These are phyloP conservation scores for Pisolithus sp. DNA, from an alignment of 768 basidiomycete species.

Conservation along the genomic window DNA sequence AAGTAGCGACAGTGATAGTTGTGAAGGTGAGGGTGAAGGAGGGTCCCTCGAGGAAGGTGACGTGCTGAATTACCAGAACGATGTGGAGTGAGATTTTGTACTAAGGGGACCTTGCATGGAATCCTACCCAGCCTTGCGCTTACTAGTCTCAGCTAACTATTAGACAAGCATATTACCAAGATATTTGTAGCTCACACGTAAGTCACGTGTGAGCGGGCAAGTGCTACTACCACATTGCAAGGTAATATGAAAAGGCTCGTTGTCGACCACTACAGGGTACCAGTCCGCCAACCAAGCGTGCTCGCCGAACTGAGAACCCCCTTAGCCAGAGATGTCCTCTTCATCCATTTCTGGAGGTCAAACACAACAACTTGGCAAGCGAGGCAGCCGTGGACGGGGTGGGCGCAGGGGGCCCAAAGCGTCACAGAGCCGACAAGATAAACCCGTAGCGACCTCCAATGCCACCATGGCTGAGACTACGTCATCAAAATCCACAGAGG, in stretches of 20 bases:
- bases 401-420: conserved; percentile 5
- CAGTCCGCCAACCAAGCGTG: not conserved
- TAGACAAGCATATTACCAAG: no score
- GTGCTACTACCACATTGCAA: not conserved
- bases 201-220: not conserved
- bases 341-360: conserved; percentile 12
- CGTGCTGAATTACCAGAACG: conserved; percentile 11
- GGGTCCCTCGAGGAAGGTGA: not conserved
- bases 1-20: no score
- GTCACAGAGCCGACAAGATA: conserved; percentile 1
- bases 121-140: no score
- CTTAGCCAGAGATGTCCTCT: conserved; percentile 11
- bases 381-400: conserved; percentile 17
- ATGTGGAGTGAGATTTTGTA: conserved; percentile 13
- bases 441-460: not conserved
- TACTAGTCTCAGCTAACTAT: no score
- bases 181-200: no score
- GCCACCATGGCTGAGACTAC: not conserved
- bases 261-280: no score
- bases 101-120: no score
- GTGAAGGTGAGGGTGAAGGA: no score
- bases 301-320: no score
- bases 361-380: conserved; percentile 4
- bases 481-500: not conserved
- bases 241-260: no score